A percentile compares a stretch with the other conserved stretches of the same genome.
These are phyloP conservation scores for Beauveria scarabaeidicola DNA, from an alignment of 2,329 filamentous ascomycete species.

Conservation along the genomic window DNA sequence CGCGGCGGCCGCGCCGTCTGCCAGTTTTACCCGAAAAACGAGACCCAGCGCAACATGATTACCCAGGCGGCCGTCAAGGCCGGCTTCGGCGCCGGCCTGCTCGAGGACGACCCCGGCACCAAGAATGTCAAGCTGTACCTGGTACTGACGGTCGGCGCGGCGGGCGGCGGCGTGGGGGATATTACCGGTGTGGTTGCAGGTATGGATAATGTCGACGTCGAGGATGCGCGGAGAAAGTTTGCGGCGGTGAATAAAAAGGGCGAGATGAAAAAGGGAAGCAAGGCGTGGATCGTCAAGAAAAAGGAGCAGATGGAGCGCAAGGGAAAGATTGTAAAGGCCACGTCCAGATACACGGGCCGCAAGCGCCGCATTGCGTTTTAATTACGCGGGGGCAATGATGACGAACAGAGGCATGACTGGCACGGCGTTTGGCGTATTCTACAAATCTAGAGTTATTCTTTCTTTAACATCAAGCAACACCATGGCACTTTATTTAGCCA, in stretches of 20 bases:
- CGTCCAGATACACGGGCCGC: conserved; percentile 87
- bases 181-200: conserved; percentile 85
- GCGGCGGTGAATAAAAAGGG: conserved; percentile 32
- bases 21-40: conserved; percentile 97
- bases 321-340: conserved; percentile 87
- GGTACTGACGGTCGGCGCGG: conserved; percentile 77
- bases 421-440: conserved; percentile 16
- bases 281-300: conserved; percentile 75
- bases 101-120: conserved; percentile 92
- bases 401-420: conserved; percentile 11
- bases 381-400: conserved; percentile 2
- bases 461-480: not conserved
- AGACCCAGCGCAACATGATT: conserved; percentile 86
- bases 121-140: conserved; percentile 97
- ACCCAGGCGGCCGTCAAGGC: conserved; percentile 82
- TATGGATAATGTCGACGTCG: conserved; percentile 79
- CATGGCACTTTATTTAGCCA: not conserved
- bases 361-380: conserved; percentile 75
- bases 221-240: conserved; percentile 55
- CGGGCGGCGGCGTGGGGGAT: conserved; percentile 51
- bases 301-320: conserved; percentile 92
- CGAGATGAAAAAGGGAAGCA: conserved; percentile 69
- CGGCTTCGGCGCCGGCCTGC: conserved; percentile 86
- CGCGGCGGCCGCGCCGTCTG: conserved; percentile 86
- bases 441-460: not conserved